Base-by-base conservation (phyloP, 305 asterid genomes). In the Fraxinus latifolia region DNA sequence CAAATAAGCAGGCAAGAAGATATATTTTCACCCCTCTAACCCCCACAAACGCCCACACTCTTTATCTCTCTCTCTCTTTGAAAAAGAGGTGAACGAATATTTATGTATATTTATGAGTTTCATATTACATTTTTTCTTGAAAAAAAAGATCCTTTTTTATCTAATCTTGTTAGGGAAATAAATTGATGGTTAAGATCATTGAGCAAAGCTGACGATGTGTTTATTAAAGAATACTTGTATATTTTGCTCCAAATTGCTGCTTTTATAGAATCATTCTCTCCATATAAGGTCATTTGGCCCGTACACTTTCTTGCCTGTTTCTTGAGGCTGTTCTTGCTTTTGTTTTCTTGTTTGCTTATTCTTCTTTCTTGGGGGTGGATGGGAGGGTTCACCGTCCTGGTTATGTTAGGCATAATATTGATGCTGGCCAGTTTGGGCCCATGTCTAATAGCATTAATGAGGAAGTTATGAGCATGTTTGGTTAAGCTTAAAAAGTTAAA, bases 1-100 rank as follows among this genome's bases (percentile, higher is more conserved):
- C 91, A 60, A 94, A 94, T 86, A 94, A 90, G 85, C 99, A 92
- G 94, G 99, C 86, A 86, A 67, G 72, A 19, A 60, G 25, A 60
- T 2, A 19, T 60, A 25, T 65, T 65, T n/a, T 19, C 65, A 3
- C 74, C 58, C 55, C 60, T 50, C 60, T 15, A 50, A 50, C 53
- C 21, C 60, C 17, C 60, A 47, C 53, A 8, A 37, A 33, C 17
- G 25, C 36, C 50, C 73, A 14, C 21, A 1, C 21, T 47, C 75
- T 36, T 76, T 77, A 27, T 29, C 78, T 75, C 14, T 44, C 36
- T 79, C 83, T 33, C 78, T 33, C 70, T 17, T 34, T 19, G 2
- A 33, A 15, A 27, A 72, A 32, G 39, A 32, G 44, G 8, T 15
- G 50, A 72, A 39, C 77, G 0, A 33, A 33, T 72, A 31, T 31